These are phyloP conservation scores for Aureobasidium pullulans DNA, from an alignment of 2,329 filamentous ascomycete genomes.

Conservation along the genomic window DNA sequence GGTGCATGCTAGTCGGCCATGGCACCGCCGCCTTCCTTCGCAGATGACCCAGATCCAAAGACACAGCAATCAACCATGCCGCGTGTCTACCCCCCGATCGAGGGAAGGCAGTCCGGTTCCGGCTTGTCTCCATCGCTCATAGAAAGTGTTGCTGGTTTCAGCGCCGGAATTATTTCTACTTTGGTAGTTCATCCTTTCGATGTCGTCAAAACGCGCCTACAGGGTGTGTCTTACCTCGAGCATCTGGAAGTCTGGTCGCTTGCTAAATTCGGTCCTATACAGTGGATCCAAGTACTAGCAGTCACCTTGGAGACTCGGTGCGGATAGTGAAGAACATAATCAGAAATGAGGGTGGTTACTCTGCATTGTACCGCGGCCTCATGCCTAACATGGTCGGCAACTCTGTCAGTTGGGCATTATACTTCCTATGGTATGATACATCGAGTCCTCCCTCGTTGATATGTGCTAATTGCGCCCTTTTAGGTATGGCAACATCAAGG, in stretches of 20 bases:
- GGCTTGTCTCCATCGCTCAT: constrained; percentile 68
- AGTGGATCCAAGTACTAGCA: constrained; percentile 45
- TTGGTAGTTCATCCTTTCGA: constrained; percentile 87
- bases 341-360: constrained; percentile 49
- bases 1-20: not conserved
- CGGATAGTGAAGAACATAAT: constrained; percentile 47
- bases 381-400: constrained; percentile 89
- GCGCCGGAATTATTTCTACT: constrained; percentile 79
- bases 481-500: constrained; percentile 52
- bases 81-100: constrained; percentile 43
- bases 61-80: constrained; percentile 31
- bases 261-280: constrained; percentile 16
- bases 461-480: not conserved
- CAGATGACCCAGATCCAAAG: not conserved
- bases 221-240: constrained; percentile 34
- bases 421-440: constrained; percentile 62
- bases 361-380: constrained; percentile 79
- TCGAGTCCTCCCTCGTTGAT: not conserved
- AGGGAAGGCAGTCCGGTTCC: constrained; percentile 36
- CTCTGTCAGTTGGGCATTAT: constrained; percentile 80
- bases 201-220: constrained; percentile 91
- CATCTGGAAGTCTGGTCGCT: not conserved
- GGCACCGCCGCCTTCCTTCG: not conserved
- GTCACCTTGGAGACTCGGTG: constrained; percentile 46
- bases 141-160: constrained; percentile 84